Conservation (phyloP, 108 stramenopile genomes). For the Nitzschia putrida region DNA sequence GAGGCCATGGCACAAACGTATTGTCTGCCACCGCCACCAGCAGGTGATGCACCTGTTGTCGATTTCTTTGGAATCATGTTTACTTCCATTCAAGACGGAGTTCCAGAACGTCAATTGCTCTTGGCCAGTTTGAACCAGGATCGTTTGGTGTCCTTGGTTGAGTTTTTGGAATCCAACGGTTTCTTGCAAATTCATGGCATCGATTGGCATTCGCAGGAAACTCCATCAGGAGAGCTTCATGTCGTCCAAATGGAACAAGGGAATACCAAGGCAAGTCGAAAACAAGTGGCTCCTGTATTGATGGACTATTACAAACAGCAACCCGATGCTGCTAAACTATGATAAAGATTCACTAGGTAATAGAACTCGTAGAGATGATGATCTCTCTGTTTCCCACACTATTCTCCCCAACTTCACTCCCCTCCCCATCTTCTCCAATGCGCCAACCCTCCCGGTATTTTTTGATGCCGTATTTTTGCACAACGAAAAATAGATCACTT, state of each 20-base stretch:
- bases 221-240: constrained; percentile 2
- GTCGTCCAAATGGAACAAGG: constrained; percentile 54
- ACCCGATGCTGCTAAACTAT: neutral
- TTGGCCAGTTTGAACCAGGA: constrained; percentile 20
- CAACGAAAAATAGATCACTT: too few species aligned
- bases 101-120: constrained; percentile 23
- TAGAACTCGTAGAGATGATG: too few species aligned
- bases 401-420: too few species aligned
- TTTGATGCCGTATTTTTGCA: too few species aligned
- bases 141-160: neutral
- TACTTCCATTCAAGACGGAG: constrained; percentile 36
- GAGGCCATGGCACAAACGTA: constrained; percentile 18
- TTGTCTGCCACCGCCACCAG: neutral
- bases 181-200: constrained; percentile 2
- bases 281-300: constrained; percentile 78
- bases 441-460: too few species aligned
- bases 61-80: constrained; percentile 56
- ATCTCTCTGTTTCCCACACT: too few species aligned
- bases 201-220: neutral
- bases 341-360: neutral
- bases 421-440: too few species aligned
- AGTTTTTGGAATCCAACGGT: constrained; percentile 3
- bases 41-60: constrained; percentile 1
- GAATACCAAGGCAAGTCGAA: constrained; percentile 67
- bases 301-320: constrained; percentile 23